Conservation (phyloP, 192 early-diverging fungal genomes). For the Podila epicladia region DNA sequence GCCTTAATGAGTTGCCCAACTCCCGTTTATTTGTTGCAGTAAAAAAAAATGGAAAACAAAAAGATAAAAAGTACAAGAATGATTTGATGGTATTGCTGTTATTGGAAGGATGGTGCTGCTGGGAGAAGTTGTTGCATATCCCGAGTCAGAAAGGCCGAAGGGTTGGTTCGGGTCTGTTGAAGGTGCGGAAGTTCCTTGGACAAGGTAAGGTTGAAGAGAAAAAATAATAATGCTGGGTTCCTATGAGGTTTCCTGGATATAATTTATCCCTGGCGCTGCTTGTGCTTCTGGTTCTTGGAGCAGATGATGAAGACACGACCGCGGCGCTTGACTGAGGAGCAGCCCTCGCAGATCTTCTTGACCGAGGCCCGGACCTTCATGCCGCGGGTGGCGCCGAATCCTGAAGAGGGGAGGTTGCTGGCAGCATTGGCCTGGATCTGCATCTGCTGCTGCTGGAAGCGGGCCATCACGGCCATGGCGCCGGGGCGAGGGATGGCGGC, state of each 20-base stretch:
- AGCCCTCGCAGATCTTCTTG: conserved; percentile 90
- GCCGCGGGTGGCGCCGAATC: conserved; percentile 60
- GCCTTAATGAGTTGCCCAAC: no score
- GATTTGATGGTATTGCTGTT: no score
- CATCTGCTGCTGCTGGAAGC: conserved; percentile 18
- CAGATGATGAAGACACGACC: conserved; percentile 91
- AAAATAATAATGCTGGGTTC: background rate
- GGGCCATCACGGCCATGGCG: conserved; percentile 24
- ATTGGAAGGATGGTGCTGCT: no score
- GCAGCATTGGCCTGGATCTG: conserved; percentile 17
- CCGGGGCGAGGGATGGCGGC: conserved; percentile 1
- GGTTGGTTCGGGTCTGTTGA: background rate
- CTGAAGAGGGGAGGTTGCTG: conserved; percentile 4
- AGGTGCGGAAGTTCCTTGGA: no score
- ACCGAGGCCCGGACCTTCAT: conserved; percentile 93
- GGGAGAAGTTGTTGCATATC: no score
- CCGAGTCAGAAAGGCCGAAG: no score
- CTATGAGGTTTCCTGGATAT: no score
- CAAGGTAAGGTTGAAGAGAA: background rate
- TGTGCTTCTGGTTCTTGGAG: conserved; percentile 93
- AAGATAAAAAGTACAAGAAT: no score
- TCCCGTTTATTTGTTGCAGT: no score
- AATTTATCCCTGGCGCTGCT: conserved; percentile 88
- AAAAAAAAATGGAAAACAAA: no score
- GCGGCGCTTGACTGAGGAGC: conserved; percentile 86